Base-by-base conservation (phyloP, 2,329 filamentous ascomycete species). In the Neodidymelliopsis sp. region DNA sequence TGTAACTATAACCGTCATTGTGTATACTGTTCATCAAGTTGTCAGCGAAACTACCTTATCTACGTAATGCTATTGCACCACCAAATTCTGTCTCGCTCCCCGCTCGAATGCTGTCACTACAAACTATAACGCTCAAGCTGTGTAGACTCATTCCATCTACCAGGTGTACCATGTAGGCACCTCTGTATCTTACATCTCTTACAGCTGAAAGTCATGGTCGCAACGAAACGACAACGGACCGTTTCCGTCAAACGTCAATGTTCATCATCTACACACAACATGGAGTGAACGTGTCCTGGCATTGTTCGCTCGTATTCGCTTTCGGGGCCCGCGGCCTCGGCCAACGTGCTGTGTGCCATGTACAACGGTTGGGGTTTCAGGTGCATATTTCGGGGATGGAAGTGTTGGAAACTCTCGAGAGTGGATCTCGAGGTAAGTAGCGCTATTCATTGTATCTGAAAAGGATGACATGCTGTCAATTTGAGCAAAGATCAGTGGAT, bases 61-160 rank as follows among this genome's bases (percentile, higher is more conserved):
- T 50, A 50, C 47, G 2, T 50, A 50, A 50, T 50, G 35, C 29
- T 41, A 50, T 44, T 40, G 24, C 36, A 34, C 25, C 29, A 13
- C 16, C 12, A 24, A 22, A 29, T 5, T n/a, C n/a, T n/a, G n/a
- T n/a, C n/a, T n/a, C n/a, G n/a, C n/a, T n/a, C n/a, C n/a, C n/a
- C n/a, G n/a, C n/a, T n/a, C n/a, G n/a, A n/a, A n/a, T n/a, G n/a
- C n/a, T n/a, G n/a, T n/a, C n/a, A n/a, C n/a, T n/a, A n/a, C n/a
- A n/a, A n/a, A 5, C 6, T 37, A 13, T 27, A 25, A 13, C 7
- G 13, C 4, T 16, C 8, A 18, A 4, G 7, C 11, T 22, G n/a
- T 15, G 1, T 3, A 10, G 2, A 6, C 18, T 5, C 7, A 4
- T 5, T 23, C 2, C 2, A 7, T 4, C 9, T 19, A 18, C 46